Evolutionary conservation across 1,284 basidiomycete genomes (phyloP), one percentile per base, ranked within the genome.

Genomic region (Ceratobasidium papillatum): DNA sequence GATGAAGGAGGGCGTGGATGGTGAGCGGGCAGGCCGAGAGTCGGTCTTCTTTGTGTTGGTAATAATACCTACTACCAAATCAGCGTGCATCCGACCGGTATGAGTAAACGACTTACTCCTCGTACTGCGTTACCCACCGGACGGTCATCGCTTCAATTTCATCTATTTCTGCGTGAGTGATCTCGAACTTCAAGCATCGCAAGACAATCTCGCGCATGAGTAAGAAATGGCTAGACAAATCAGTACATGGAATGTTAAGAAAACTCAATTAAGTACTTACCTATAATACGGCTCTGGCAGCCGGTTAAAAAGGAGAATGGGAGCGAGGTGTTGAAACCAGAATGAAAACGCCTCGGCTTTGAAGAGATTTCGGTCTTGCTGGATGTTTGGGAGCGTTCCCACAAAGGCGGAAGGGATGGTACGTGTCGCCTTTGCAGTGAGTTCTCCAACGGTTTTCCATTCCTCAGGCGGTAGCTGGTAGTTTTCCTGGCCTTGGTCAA

Each of bases 101-200:
- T 19, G 63, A 3, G 22, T 3, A 14, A 36, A 0, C 27, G 7
- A 9, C 78, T 11, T 72, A 86, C 86, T 75, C 61, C 79, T 87
- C 84, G 75, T 85, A 87, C 5, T 82, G 72, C 41, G 78, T 2
- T 0, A 87, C 85, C 86, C 86, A 87, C 1, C 75, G 17, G 0
- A 78, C 74, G 63, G 87, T 83, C 0, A 83, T 84, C 0, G 49
- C 19, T 1, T 80, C 62, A 0, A 87, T 45, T 3, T 71, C 51
- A 0, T 79, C 73, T 14, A 86, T 77, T 17, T 86, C 82, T 0
- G 76, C 77, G 0, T 73, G 17, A 0, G 79, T 80, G 25, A 86
- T 79, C 73, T 84, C 81, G 64, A 84, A 85, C 65, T 84, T 78
- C 0, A 87, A 79, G 74, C 85, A 87, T 0, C 78, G 17, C 17